phyloP scores from a whole-genome alignment of 768 basidiomycete genomes.

The Sporobolomyces pararoseus region DNA sequence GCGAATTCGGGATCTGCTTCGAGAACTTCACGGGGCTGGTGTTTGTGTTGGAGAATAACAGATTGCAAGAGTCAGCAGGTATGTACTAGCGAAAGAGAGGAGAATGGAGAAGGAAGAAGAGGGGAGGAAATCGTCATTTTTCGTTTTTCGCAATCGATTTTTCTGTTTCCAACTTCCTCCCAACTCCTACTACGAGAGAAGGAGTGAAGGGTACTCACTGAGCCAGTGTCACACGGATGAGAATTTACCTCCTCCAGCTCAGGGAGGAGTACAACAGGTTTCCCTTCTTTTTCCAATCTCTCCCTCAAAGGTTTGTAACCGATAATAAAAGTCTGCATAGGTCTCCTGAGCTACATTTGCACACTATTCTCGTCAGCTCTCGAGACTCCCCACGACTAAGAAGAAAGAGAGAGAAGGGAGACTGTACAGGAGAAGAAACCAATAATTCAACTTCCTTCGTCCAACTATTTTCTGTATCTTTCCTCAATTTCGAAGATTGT shows the following conservation, averaged over 20 bases:
- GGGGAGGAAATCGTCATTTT: no score
- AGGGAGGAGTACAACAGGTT: constrained; percentile 46
- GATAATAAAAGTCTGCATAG: constrained; percentile 46
- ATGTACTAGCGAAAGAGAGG: background rate
- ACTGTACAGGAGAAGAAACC: constrained; percentile 42
- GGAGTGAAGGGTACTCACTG: no score
- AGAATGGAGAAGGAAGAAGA: background rate
- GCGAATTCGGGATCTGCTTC: constrained; percentile 49
- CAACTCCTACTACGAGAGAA: no score
- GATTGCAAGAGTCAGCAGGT: background rate
- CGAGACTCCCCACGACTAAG: background rate
- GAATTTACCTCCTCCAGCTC: constrained; percentile 47
- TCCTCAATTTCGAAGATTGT: constrained; percentile 45
- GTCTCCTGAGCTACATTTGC: constrained; percentile 40
- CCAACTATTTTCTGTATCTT: constrained; percentile 44
- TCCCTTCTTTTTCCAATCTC: constrained; percentile 42
- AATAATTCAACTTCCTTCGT: constrained; percentile 47
- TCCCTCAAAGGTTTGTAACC: constrained; percentile 42
- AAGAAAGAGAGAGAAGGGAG: background rate
- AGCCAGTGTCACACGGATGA: constrained; percentile 42
- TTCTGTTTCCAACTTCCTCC: no score
- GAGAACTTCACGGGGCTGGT: constrained; percentile 19
- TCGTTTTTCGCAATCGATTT: no score
- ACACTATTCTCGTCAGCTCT: background rate
- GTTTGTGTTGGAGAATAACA: no score